phyloP scores from a whole-genome alignment of 805 yeast genomes.

The Saccharomycopsis amapae region DNA sequence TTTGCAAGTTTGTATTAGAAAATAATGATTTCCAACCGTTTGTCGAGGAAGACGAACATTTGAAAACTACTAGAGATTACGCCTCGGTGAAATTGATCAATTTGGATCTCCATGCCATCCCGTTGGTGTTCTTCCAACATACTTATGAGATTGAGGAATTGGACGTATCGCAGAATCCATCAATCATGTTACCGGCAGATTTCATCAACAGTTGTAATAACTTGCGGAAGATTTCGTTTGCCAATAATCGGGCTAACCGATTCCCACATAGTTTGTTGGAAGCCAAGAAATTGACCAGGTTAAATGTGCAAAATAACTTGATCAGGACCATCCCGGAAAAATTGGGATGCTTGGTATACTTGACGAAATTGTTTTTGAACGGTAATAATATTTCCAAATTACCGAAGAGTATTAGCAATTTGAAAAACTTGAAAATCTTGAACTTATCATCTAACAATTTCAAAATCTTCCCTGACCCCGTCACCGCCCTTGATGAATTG shows the following conservation, averaged over 20 bases:
- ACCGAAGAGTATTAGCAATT: conserved; percentile 53
- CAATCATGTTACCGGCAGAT: conserved; percentile 74
- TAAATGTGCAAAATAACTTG: conserved; percentile 75
- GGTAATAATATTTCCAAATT: conserved; percentile 64
- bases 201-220: conserved; percentile 70
- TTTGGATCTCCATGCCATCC: conserved; percentile 74
- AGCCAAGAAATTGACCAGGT: conserved; percentile 55
- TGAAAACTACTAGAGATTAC: conserved; percentile 51
- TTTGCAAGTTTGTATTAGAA: conserved; percentile 73
- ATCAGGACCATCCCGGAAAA: conserved; percentile 55
- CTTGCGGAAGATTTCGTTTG: conserved; percentile 57
- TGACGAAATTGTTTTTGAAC: conserved; percentile 57
- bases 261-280: conserved; percentile 71
- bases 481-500: conserved; percentile 52
- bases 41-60: conserved; percentile 44
- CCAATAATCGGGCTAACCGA: conserved; percentile 61
- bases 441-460: conserved; percentile 78
- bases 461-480: conserved; percentile 53
- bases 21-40: conserved; percentile 53
- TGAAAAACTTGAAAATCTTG: conserved; percentile 48
- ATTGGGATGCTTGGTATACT: conserved; percentile 42
- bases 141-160: conserved; percentile 74
- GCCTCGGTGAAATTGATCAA: conserved; percentile 67
- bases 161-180: conserved; percentile 82
- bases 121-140: conserved; percentile 71